A percentile compares a stretch with the other conserved stretches of the same genome.
These are phyloP conservation scores for Anthoceros angustus DNA, from an alignment of 225 moss, liverwort and hornwort genomes.

Conservation along the genomic window DNA sequence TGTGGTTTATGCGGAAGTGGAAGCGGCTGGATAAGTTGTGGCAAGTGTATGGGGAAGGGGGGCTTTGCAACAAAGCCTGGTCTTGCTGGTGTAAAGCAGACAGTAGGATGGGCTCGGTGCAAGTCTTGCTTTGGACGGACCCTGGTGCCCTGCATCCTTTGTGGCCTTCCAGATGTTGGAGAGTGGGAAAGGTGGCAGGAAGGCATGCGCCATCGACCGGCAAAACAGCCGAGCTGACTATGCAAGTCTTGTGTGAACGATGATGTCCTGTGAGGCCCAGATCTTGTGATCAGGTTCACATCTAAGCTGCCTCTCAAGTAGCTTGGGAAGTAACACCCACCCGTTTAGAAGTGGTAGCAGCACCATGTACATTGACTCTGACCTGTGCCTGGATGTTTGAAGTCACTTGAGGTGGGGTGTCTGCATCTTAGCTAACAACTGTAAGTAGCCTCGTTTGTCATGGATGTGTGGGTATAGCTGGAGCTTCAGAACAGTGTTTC, in stretches of 20 bases:
- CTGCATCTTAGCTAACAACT: too few relatives aligned
- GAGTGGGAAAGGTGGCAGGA: constrained; percentile 29
- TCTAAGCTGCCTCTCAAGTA: too few relatives aligned
- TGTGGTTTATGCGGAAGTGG: constrained; percentile 58
- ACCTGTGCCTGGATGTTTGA: too few relatives aligned
- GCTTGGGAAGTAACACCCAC: too few relatives aligned
- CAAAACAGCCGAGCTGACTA: neutral
- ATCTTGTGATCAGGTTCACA: too few relatives aligned
- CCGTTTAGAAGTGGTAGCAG: too few relatives aligned
- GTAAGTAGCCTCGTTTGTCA: too few relatives aligned
- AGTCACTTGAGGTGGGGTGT: too few relatives aligned
- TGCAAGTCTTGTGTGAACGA: neutral
- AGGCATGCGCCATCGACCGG: constrained; percentile 17
- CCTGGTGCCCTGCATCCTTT: constrained; percentile 40
- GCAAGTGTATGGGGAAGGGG: constrained; percentile 56
- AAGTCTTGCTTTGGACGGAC: constrained; percentile 46
- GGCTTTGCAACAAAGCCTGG: constrained; percentile 60
- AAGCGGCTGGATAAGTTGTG: constrained; percentile 50
- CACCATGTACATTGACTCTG: too few relatives aligned
- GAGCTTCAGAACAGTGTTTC: constrained; percentile 3
- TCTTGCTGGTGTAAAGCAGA: constrained; percentile 47
- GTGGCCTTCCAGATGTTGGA: constrained; percentile 20
- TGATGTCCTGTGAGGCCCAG: neutral
- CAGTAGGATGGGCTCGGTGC: constrained; percentile 61
- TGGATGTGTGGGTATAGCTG: too few relatives aligned